phyloP scores from a whole-genome alignment of 805 yeast species.

The Ogataea neopini region DNA sequence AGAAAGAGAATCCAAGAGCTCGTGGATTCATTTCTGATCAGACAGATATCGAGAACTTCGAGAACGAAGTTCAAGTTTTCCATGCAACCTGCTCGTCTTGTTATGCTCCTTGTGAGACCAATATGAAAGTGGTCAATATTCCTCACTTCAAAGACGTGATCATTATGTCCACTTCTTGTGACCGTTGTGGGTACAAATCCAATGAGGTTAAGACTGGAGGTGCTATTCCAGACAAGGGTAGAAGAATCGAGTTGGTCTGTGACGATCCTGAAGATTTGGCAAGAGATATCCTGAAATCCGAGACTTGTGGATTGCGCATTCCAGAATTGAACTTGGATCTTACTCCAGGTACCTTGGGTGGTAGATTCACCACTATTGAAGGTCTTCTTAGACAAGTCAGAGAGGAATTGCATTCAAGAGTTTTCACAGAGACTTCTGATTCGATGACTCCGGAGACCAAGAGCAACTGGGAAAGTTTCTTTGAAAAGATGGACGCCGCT shows the following conservation, averaged over 20 bases:
- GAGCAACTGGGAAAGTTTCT: constrained; percentile 80
- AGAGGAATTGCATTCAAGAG: constrained; percentile 85
- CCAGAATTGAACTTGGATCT: constrained; percentile 91
- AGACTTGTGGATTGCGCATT: constrained; percentile 80
- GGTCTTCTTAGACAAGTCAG: constrained; percentile 87
- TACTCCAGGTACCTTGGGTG: constrained; percentile 96
- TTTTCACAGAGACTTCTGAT: constrained; percentile 83
- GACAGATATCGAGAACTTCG: constrained; percentile 80
- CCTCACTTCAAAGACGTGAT: constrained; percentile 98
- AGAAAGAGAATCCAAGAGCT: constrained; percentile 38
- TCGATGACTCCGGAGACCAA: constrained; percentile 82
- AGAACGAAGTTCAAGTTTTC: constrained; percentile 91
- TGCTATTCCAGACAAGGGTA: constrained; percentile 85
- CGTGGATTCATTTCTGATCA: constrained; percentile 67
- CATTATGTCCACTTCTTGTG: constrained; percentile 93
- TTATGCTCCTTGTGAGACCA: constrained; percentile 78
- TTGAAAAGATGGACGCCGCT: constrained; percentile 73
- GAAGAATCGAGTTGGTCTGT: constrained; percentile 66
- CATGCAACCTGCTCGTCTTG: constrained; percentile 92
- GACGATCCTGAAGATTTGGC: constrained; percentile 92
- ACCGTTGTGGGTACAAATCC: constrained; percentile 89
- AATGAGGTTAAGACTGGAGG: constrained; percentile 99
- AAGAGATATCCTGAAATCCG: constrained; percentile 92
- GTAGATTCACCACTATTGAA: constrained; percentile 95
- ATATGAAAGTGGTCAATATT: constrained; percentile 94